A percentile compares a stretch with the other conserved stretches of the same genome.
Evolutionary conservation across 164 flowering plant species (phyloP).

Genomic region (Saururus chinensis): DNA sequence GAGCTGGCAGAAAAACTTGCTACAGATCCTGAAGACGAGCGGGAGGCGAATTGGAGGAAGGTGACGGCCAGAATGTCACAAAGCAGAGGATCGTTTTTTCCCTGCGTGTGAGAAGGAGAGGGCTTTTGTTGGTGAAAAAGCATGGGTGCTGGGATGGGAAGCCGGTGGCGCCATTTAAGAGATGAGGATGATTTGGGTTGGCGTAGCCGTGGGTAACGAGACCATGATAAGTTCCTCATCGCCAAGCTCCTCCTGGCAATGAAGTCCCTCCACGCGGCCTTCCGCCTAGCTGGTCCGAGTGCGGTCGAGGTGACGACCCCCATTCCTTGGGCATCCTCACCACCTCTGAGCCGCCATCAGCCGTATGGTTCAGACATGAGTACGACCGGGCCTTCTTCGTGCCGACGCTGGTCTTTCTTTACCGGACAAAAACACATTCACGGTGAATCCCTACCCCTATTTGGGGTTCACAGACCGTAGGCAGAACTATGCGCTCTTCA

Average conservation of each 20-base stretch:
- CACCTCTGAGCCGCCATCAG: conserved; percentile 50
- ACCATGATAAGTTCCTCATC: conserved; percentile 25
- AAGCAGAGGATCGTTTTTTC: too few relatives aligned
- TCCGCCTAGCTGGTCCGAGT: conserved; percentile 29
- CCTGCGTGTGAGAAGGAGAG: too few relatives aligned
- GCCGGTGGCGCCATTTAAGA: too few relatives aligned
- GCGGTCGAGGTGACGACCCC: conserved; percentile 59
- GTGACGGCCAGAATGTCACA: too few relatives aligned
- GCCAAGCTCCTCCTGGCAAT: conserved; percentile 65
- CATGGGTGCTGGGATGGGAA: too few relatives aligned
- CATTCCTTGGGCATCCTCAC: conserved; percentile 64
- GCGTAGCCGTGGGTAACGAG: conserved; percentile 66
- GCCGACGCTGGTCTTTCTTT: conserved; percentile 54
- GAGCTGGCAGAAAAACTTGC: too few relatives aligned
- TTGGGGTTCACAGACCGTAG: conserved; percentile 37
- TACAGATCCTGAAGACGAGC: too few relatives aligned
- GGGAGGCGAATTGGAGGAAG: too few relatives aligned
- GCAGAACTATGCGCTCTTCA: conserved; percentile 47
- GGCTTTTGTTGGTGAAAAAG: too few relatives aligned
- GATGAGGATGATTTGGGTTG: too few relatives aligned
- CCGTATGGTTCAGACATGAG: conserved; percentile 50
- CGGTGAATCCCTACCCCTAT: conserved; percentile 87
- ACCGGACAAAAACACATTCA: conserved; percentile 50
- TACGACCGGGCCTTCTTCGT: conserved; percentile 37
- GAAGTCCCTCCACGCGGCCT: conserved; percentile 50